These are phyloP conservation scores for Leishmania guyanensis DNA, from an alignment of 208 protist genomes.

Conservation along the genomic window DNA sequence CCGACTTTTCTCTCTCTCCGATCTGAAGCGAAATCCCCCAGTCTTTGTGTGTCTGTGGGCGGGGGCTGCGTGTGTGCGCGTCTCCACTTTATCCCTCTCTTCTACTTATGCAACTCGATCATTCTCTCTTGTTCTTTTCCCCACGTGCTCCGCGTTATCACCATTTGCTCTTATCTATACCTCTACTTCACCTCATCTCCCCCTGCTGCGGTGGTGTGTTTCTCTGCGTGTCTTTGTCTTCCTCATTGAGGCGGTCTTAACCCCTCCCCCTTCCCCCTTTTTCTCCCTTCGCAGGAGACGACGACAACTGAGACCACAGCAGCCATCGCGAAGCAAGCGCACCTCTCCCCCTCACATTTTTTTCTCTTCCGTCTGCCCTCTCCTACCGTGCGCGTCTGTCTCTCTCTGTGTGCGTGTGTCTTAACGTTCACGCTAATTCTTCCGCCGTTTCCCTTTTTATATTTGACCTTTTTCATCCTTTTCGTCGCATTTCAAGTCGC, in stretches of 20 bases:
- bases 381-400: neutral
- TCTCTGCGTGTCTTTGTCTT: neutral
- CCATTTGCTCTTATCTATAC: neutral
- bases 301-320: neutral
- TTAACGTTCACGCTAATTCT: neutral
- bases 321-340: too few relatives aligned
- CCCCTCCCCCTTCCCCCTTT: neutral
- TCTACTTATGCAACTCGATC: neutral
- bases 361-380: neutral
- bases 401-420: neutral
- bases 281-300: neutral
- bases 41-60: too few relatives aligned
- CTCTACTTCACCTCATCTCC: neutral
- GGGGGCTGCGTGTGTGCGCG: too few relatives aligned
- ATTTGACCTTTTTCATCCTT: neutral
- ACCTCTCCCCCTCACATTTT: neutral
- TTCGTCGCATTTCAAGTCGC: neutral
- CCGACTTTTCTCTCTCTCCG: neutral
- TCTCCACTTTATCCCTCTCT: neutral
- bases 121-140: neutral
- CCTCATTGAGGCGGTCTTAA: neutral
- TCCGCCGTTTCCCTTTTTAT: neutral
- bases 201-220: neutral
- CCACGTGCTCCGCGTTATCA: neutral
- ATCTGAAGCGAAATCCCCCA: neutral